These are phyloP conservation scores for Phoenix dactylifera DNA, from an alignment of 176 grass and related monocot genomes.

Conservation along the genomic window DNA sequence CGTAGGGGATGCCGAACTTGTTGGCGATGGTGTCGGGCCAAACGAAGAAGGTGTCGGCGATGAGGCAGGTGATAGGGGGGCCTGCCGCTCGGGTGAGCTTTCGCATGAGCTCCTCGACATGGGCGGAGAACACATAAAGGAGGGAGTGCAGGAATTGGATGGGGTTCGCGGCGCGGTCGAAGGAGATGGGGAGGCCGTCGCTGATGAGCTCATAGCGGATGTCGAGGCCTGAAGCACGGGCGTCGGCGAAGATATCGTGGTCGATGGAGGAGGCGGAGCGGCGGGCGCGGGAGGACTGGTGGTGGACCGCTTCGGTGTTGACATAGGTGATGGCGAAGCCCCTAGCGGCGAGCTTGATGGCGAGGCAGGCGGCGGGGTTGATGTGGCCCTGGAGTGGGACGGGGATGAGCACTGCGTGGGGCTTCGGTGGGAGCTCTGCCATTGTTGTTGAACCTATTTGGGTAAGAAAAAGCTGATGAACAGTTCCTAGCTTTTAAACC, in stretches of 20 bases:
- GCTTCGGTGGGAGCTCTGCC: neutral
- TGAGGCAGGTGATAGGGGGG: conserved; percentile 36
- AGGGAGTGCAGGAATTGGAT: conserved; percentile 43
- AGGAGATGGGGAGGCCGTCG: conserved; percentile 44
- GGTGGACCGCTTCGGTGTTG: conserved; percentile 50
- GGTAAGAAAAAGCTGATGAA: too few species aligned
- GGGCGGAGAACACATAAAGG: conserved; percentile 42
- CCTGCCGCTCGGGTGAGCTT: conserved; percentile 22
- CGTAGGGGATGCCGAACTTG: conserved; percentile 35
- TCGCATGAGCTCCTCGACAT: conserved; percentile 60
- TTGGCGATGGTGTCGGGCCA: conserved; percentile 45
- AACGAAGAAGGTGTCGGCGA: conserved; percentile 56
- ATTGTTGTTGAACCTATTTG: neutral
- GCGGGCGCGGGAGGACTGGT: conserved; percentile 22
- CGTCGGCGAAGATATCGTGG: conserved; percentile 23
- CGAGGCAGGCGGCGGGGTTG: conserved; percentile 50
- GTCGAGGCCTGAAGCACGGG: conserved; percentile 18
- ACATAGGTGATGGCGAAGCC: conserved; percentile 64
- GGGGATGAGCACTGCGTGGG: conserved; percentile 54
- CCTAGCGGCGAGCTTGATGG: conserved; percentile 21
- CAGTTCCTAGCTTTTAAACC: too few species aligned
- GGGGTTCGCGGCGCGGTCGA: conserved; percentile 37
- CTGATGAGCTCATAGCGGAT: conserved; percentile 51
- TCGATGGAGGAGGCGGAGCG: neutral
- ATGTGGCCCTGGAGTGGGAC: conserved; percentile 65